Evolutionary conservation across 495 filamentous ascomycete species (phyloP), one percentile per base, ranked within the genome.

Genomic region (Aspergillus conjunctus): DNA sequence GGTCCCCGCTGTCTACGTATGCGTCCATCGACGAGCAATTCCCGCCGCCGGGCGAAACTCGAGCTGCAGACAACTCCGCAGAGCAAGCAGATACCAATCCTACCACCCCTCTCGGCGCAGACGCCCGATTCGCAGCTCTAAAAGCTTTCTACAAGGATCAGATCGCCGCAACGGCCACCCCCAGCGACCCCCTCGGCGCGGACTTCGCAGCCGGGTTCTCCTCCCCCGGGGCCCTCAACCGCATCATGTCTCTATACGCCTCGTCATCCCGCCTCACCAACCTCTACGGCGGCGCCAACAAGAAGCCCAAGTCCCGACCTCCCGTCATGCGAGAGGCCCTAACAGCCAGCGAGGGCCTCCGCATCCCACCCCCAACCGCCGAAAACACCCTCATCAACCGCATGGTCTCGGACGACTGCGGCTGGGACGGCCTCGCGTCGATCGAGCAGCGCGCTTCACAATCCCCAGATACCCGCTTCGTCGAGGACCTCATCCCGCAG

Each of bases 171-270:
- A 84, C 78, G 18, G 79, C 77, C 20, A 75, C 80, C 1, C 81
- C 83, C 21, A 80, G 76, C 18, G 79, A 87, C 60, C 78, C 78
- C 51, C 69, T 81, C 6, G 70, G 71, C 15, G 70, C 74, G 0
- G 76, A 66, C 63, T 82, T 76, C 65, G 83, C 81, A 32, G 83
- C 84, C 55, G 80, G 82, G 51, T 88, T 88, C 59, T 92, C 91
- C 52, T 96, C 92, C 1, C 93, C 93, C 0, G 87, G 82, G 9
- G 86, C 91, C 18, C 77, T 96, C 44, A 87, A 91, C 46, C 85
- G 93, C 18, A 90, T 98, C 62, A 96, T 98, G 90, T 91, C 84
- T 37, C 77, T 98, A 32, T 97, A 97, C 73, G 89, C 91, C 3
- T 87, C 86, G 0, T 75, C 74, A 4, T 73, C 77, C 8, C 67